phyloP scores from a whole-genome alignment of 1,139 yeast genomes.

The Blastobotrys indianensis region DNA sequence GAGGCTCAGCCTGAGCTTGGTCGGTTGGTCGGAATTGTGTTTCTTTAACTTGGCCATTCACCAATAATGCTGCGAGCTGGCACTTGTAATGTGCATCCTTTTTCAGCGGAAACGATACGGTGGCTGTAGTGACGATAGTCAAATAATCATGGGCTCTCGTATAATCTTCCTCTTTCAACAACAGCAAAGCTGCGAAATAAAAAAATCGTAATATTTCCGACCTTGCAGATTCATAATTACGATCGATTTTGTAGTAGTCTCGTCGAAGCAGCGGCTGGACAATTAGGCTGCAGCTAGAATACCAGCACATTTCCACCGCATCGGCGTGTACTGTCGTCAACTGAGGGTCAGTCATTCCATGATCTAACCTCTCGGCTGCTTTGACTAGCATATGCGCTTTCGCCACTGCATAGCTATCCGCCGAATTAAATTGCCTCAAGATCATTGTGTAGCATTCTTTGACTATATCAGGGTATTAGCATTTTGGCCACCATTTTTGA shows the following conservation, averaged over 20 bases:
- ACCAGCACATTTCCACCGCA: constrained; percentile 6
- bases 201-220: constrained; percentile 19
- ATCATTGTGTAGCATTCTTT: no score
- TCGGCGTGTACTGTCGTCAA: constrained; percentile 8
- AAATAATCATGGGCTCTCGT: constrained; percentile 23
- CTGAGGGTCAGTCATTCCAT: no score
- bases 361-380: constrained; percentile 3
- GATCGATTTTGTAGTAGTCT: constrained; percentile 8
- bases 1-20: no score
- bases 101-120: not conserved
- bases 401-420: not conserved
- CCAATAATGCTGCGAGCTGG: constrained; percentile 2
- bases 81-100: constrained; percentile 4
- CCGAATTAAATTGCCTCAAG: no score
- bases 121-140: constrained; percentile 16
- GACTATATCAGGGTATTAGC: no score
- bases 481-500: no score
- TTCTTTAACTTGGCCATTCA: not conserved
- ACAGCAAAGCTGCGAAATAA: constrained; percentile 23
- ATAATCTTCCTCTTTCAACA: constrained; percentile 18
- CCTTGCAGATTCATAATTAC: constrained; percentile 6
- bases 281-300: not conserved
- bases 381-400: not conserved
- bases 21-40: no score
- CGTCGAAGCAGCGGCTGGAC: constrained; percentile 2